Evolutionary conservation across 345 rosid genomes (phyloP).

Genomic region (Brassica juncea): DNA sequence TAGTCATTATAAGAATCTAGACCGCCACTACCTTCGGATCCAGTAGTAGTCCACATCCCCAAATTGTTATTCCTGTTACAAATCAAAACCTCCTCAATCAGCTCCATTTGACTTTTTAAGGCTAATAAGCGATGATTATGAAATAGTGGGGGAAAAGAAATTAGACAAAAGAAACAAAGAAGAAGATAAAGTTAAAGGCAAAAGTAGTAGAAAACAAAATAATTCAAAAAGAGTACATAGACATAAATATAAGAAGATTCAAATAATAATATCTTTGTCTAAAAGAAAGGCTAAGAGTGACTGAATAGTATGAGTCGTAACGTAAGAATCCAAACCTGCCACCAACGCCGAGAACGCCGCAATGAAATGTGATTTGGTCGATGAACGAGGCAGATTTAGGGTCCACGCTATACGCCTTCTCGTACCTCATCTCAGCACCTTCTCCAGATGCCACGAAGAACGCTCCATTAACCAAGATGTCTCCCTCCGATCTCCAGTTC

Average conservation of each 20-base stretch:
- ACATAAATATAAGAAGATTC: constrained; percentile 1
- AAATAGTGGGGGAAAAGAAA: constrained; percentile 24
- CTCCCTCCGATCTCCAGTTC: constrained; percentile 98
- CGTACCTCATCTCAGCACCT: constrained; percentile 70
- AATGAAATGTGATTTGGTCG: constrained; percentile 59
- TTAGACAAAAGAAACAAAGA: constrained; percentile 6
- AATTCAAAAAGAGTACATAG: background rate
- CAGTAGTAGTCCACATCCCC: constrained; percentile 76
- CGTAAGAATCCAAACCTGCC: constrained; percentile 54
- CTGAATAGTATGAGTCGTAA: background rate
- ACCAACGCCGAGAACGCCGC: constrained; percentile 78
- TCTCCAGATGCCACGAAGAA: constrained; percentile 82
- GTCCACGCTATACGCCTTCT: constrained; percentile 88
- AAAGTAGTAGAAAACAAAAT: constrained; percentile 27
- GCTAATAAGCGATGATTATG: background rate
- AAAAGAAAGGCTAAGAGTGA: background rate
- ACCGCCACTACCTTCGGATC: constrained; percentile 45
- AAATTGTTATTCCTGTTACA: constrained; percentile 70
- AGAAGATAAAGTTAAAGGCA: constrained; percentile 30
- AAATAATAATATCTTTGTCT: background rate
- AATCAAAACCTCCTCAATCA: constrained; percentile 18
- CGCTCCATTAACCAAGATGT: constrained; percentile 87
- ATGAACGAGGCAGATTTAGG: constrained; percentile 81
- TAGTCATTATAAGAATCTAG: constrained; percentile 43
- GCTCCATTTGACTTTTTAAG: constrained; percentile 22